Evolutionary conservation across 2,329 filamentous ascomycete species (phyloP).

Genomic region (Sporothrix curviconia): DNA sequence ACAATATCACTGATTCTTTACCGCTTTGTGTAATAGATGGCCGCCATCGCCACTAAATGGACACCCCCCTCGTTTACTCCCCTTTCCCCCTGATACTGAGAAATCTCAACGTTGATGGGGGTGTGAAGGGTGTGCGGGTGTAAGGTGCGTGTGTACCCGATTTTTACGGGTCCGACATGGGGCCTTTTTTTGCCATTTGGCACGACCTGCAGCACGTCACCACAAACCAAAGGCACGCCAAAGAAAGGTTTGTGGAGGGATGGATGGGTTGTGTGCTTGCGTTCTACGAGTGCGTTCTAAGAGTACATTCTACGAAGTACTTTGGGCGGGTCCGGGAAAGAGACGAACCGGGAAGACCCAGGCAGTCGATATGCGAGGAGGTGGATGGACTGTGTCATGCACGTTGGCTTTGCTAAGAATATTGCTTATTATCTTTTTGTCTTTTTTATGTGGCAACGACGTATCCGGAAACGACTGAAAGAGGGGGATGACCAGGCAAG

Average conservation of each 20-base stretch:
- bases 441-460: no score
- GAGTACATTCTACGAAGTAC: no score
- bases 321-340: neutral
- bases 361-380: neutral
- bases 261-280: neutral
- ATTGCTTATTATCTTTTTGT: no score
- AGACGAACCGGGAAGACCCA: neutral
- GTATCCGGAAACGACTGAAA: no score
- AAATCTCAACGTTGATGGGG: neutral
- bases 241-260: neutral
- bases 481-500: no score
- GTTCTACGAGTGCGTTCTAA: neutral
- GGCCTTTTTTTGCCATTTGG: no score
- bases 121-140: no score
- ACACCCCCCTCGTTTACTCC: neutral
- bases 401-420: no score
- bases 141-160: neutral
- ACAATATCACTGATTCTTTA: slow-evolving; percentile 34
- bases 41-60: slow-evolving; percentile 29
- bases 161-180: neutral
- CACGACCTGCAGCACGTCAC: no score
- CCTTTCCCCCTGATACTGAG: neutral
- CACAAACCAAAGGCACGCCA: no score
- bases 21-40: slow-evolving; percentile 35
- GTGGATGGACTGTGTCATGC: no score